Base-by-base conservation (phyloP, 2,329 filamentous ascomycete genomes). In the Xylaria polymorpha region DNA sequence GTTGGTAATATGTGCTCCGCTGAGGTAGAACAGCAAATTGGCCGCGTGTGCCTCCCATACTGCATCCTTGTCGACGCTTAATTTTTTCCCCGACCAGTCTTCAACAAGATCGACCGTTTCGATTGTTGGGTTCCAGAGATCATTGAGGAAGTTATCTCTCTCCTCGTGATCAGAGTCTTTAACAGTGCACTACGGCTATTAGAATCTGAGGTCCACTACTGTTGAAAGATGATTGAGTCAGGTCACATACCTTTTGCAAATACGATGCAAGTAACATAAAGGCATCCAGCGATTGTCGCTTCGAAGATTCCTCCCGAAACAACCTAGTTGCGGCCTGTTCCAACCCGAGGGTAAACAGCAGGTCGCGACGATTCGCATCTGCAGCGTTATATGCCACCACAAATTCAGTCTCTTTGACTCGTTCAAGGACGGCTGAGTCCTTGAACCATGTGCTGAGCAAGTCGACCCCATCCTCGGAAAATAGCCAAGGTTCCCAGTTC, bases 281-380 rank as follows among this genome's bases (percentile, higher is more conserved):
- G 3, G 29, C 18, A 39, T 39, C 35, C 18, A 56, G 5, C 5
- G 10, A 56, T 56, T 56, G 15, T 20, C 29, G 29, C n/a, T 37
- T 39, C 32, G 53, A 20, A 20, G 53, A 39, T 56, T 56, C 53
- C 18, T 39, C 53, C 22, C 35, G 32, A 56, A 56, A 56, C 29
- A 56, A 35, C n/a, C 32, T 56, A 1, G n/a, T 41, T 12, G 35
- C 35, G 5, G 32, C 53, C n/a, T 12, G 32, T 39, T 56, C 14
- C 9, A 35, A 39, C 10, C 53, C 53, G n/a, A 56, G 35, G n/a
- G 29, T 9, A n/a, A 56, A 56, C 18, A 56, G 8, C 32, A 56
- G 29, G 18, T 56, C 32, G 53, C 22, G 53, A 39, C 29, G 53
- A 37, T 56, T 56, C n/a, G 53, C 53, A 41, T 39, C 53, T n/a